Base-by-base conservation (phyloP, 2,329 filamentous ascomycete genomes). In the Penicillium capsulatum region DNA sequence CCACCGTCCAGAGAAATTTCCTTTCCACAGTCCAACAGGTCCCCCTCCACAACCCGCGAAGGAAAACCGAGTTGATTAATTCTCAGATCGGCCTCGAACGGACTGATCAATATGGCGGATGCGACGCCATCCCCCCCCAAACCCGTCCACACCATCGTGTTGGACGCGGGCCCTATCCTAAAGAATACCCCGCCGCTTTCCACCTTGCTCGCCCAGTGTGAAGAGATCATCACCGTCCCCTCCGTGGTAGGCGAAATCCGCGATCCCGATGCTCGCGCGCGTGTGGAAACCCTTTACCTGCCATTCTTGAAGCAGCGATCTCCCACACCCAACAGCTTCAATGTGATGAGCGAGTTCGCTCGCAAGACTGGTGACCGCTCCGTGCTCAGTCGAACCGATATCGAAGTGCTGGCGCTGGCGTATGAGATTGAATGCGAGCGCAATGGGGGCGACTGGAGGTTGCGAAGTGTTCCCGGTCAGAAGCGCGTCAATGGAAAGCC, bases 381-480 rank as follows among this genome's bases (percentile, higher is more conserved):
- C 8, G 91, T 96, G 1, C 71, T 98, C 42, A 96, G 90, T 67
- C 81, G 77, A 59, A 85, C 89, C 1, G 92, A 98, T 80, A 72
- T 97, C 45, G 85, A 94, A 53, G 77, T 98, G 28, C 72, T 97
- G 58, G 92, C 91, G 7, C 71, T 98, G 40, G 85, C 88, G 1
- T 97, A 97, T 63, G 92, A 98, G 63, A 63, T 97, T n/a, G 91
- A 97, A 57, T 85, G 86, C 56, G 90, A 97, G 70, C 74, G 83
- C 42, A 94, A 94, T 61, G 80, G 82, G n/a, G 90, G 90, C 2
- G 83, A 94, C 61, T 94, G 87, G 84, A 78, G 90, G 44, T 59
- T 96, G 63, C 76, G 90, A 46, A 86, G 77, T 42, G 76, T 78
- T 3, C 91, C 91, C 0, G 84, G 82, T 1, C 89, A 95, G 63